phyloP scores from a whole-genome alignment of 2,329 filamentous ascomycete species.

The Chaetomiaceae sp. region DNA sequence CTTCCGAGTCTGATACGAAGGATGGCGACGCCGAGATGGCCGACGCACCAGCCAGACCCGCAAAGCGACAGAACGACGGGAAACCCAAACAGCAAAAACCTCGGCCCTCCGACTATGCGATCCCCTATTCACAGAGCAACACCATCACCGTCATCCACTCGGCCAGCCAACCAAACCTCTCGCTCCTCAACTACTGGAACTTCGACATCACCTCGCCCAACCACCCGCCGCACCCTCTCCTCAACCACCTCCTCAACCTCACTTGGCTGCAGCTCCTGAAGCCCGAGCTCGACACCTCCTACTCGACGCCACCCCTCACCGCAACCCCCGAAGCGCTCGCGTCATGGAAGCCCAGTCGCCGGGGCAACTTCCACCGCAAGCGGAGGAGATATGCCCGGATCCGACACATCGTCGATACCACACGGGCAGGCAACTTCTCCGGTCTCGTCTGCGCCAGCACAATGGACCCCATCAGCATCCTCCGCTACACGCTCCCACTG shows the following conservation, averaged over 20 bases:
- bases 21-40: constrained; percentile 22
- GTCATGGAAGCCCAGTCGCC: constrained; percentile 73
- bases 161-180: constrained; percentile 82
- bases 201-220: constrained; percentile 68
- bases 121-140: constrained; percentile 65
- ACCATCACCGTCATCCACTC: constrained; percentile 76
- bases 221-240: constrained; percentile 69
- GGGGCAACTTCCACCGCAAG: constrained; percentile 85
- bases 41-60: constrained; percentile 9
- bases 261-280: constrained; percentile 89
- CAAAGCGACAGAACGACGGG: constrained; percentile 6
- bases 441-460: constrained; percentile 76
- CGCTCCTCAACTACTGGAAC: constrained; percentile 81
- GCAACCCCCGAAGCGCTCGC: constrained; percentile 58
- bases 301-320: constrained; percentile 58
- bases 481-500: constrained; percentile 72
- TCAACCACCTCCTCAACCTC: constrained; percentile 73
- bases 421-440: constrained; percentile 71
- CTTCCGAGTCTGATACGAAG: not conserved
- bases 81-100: constrained; percentile 27
- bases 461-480: constrained; percentile 74
- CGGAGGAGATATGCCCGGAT: constrained; percentile 73
- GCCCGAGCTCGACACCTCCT: constrained; percentile 69
- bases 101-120: constrained; percentile 48
- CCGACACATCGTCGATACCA: constrained; percentile 66